A percentile compares a stretch with the other conserved stretches of the same genome.
Conservation (phyloP, 768 basidiomycete genomes). For the Melanogaster broomeanus region DNA sequence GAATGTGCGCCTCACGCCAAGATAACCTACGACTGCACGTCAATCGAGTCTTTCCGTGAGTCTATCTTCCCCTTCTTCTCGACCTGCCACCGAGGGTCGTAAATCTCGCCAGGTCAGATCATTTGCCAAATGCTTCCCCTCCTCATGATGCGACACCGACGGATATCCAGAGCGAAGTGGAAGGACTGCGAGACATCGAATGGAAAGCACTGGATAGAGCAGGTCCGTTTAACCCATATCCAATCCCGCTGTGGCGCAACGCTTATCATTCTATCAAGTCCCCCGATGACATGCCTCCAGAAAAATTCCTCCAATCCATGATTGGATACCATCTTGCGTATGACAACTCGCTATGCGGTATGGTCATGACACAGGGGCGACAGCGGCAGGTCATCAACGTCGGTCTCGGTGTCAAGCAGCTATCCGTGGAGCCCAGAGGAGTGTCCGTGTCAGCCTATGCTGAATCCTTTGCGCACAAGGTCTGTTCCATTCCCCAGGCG, state of each 20-base stretch:
- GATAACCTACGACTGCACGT: conserved; percentile 53
- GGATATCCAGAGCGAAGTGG: conserved; percentile 78
- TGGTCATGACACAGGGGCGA: conserved; percentile 82
- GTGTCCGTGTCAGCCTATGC: conserved; percentile 63
- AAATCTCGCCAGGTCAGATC: conserved; percentile 51
- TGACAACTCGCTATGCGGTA: conserved; percentile 72
- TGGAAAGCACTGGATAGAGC: conserved; percentile 85
- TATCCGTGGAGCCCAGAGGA: conserved; percentile 61
- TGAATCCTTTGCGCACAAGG: conserved; percentile 77
- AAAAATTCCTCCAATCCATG: conserved; percentile 68
- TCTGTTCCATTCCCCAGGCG: conserved; percentile 29
- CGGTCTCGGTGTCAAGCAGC: conserved; percentile 75
- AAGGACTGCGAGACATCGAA: conserved; percentile 56
- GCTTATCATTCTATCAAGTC: conserved; percentile 35
- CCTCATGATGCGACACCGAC: conserved; percentile 84
- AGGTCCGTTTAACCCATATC: conserved; percentile 42
- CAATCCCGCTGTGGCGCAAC: neutral
- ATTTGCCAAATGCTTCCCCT: conserved; percentile 76
- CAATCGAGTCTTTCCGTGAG: conserved; percentile 70
- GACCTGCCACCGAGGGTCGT: neutral
- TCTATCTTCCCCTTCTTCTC: conserved; percentile 7
- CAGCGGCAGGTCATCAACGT: conserved; percentile 78
- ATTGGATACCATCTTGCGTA: conserved; percentile 78
- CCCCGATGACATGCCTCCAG: conserved; percentile 61
- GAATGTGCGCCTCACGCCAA: conserved; percentile 61